Base-by-base conservation (phyloP, 75 land plant species). In the Ceratopteris richardii region DNA sequence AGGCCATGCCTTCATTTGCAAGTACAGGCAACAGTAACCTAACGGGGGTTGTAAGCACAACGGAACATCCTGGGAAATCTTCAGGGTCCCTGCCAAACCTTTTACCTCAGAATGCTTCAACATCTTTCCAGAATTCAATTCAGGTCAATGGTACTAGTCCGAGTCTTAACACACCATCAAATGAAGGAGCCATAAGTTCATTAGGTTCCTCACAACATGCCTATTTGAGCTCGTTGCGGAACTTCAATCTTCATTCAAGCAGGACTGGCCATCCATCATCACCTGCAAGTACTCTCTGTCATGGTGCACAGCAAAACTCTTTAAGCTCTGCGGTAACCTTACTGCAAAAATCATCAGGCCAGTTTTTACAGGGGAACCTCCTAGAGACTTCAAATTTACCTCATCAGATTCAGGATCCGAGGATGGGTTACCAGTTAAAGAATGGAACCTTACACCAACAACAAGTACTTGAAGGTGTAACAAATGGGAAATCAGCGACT, bases 41-140 rank as follows among this genome's bases (percentile, higher is more conserved):
- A 16, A 16, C 31, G 24, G 24, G 7, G 20, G 39, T 19, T 17
- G 12, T 31, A 44, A 61, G 26, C 57, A 65, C 30, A 43, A 58
- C 14, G 31, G 56, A 20, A 58, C 71, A 24, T 57, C 57, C 11
- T 18, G 11, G n/a, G 10, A 51, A 19, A 14, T 10, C 29, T 66
- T 16, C 71, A 68, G n/a, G n/a, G n/a, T n/a, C n/a, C n/a, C n/a
- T n/a, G n/a, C n/a, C n/a, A n/a, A n/a, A n/a, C n/a, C n/a, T n/a
- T n/a, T n/a, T n/a, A n/a, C n/a, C n/a, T 42, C 55, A 25, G 9
- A 50, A 62, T 53, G 50, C 71, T 1, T 18, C 61, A 25, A 31
- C 71, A 51, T 44, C 71, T 23, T 39, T 68, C 24, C 71, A 68
- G 25, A 40, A 10, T 40, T 10, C 42, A 40, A 9, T 40, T 40